Base-by-base conservation (phyloP, 2,329 filamentous ascomycete species). In the Stagonosporopsis vannaccii region DNA sequence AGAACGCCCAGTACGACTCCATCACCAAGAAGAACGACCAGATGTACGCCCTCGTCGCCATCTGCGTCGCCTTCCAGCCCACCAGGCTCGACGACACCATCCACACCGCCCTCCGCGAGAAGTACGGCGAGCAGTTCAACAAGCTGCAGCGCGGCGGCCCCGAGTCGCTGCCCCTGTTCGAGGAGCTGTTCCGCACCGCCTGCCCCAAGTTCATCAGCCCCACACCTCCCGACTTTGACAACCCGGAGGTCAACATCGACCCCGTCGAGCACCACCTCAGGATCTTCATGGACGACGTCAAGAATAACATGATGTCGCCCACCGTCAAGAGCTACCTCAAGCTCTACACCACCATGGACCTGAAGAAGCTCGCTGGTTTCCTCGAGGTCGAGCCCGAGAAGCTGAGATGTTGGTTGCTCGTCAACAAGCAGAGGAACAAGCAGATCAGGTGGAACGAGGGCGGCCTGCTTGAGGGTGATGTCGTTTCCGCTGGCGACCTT, bases 1-100 rank as follows among this genome's bases (percentile, higher is more conserved):
- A 98, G 88, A 96, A 93, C 78, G 90, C 91, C 25, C 90, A 97
- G 82, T 98, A 97, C 82, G 95, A 99, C 79, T 96, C 92, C 62
- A 97, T 98, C 80, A 93, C 91, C 73, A 99, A 99, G 90, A 98
- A 98, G 88, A 98, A 97, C 80, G 95, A 99, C 79, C 95, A 99
- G 85, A 98, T 99, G 94, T 97, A 97, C 79, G 95, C 95, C 35
- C 87, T 99, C 67, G 96, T 99, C 70, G 94, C 95, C 79, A 98
- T 99, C 82, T 99, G 95, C 80, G 93, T 98, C 55, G 93, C 95
- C 65, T 96, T 99, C 85, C 91, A 97, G 81, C 95, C 95, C 56
- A 98, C 94, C 54, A 88, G 95, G 69, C 87, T 99, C 71, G 95
- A 99, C 77, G 95, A 99, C 84, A 98, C 94, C 75, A 97, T 99